Base-by-base conservation (phyloP, 768 basidiomycete genomes). In the Pisolithus orientalis region DNA sequence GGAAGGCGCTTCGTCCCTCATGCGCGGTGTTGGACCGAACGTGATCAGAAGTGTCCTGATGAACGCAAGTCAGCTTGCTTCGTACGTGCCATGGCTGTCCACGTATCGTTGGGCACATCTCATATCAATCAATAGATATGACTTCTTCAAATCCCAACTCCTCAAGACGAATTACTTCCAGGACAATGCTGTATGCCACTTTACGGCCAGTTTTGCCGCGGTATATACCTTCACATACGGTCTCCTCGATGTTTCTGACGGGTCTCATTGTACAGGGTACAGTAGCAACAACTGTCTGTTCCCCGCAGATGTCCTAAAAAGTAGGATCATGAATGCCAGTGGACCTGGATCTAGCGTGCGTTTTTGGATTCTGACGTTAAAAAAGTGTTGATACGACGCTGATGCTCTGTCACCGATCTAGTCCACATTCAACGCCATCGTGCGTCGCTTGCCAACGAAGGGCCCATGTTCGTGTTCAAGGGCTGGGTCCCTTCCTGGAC, bases 61-160 rank as follows among this genome's bases (percentile, higher is more conserved):
- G 91, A 94, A 94, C 66, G 89, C 90, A 46, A 88, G 85, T 71
- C 92, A 95, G 66, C 82, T 94, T 25, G 92, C 90, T 1, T 91
- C 90, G 83, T 90, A 65, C 65, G 87, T 75, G 5, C 2, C 10
- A 27, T 11, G n/a, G 47, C 25, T 5, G 16, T 43, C 21, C 31
- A 21, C 25, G 17, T 17, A 39, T 46, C 31, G 16, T 43, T 13
- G 28, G n/a, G 24, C 31, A 13, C 29, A 32, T 32, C 21, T 21
- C 28, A 24, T 14, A 29, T 14, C 38, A 14, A 53, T 8, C 17
- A 29, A 31, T 52, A 90, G 87, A 10, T 95, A 95, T 62, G 93
- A 95, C 67, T 91, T 88, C 66, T 92, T 93, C 80, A 95, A 95
- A 68, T 76, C 84, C 3, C 84, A 90, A 61, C 72, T 94, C 5